Evolutionary conservation across 2,329 filamentous ascomycete species (phyloP), one percentile per base, ranked within the genome.

Genomic region (Fusarium napiforme): DNA sequence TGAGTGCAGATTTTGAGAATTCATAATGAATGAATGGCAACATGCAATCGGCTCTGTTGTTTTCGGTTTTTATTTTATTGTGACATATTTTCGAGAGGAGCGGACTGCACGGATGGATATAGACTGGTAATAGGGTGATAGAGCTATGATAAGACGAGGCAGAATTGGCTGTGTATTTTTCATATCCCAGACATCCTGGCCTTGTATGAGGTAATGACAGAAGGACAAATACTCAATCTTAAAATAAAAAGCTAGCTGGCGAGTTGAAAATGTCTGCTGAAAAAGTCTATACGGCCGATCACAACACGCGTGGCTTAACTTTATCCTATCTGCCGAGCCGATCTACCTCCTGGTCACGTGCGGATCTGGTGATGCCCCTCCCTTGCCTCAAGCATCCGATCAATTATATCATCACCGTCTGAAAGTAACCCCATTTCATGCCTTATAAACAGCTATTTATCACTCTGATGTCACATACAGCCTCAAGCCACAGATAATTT

Each of bases 1-100:
- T 40, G 6, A 12, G 9, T 7, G 0, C 23, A 0, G 7, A 28
- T 3, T n/a, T 9, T 16, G 5, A 28, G 3, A 15, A 0, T 18
- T 18, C 12, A 0, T 28, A 5, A 3, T n/a, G 7, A 6, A 12
- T 16, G 3, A 49, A 12, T n/a, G 9, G 1, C 0, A n/a, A 2
- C 4, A 30, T n/a, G 14, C 4, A 16, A 28, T 7, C 3, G 14
- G 5, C 16, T 10, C 16, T 21, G 1, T 10, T 4, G 26, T 28
- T 28, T 28, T 28, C 26, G 26, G 26, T 26, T 26, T 26, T 28
- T 7, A 5, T 21, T 21, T 28, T 21, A 12, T 30, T 26, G 26
- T 26, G 21, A 15, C 5, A 9, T 46, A 15, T 19, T 14, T 28
- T 26, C 8, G 7, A 19, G 23, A 18, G 23, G 7, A 19, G 42